Evolutionary conservation across 2,329 filamentous ascomycete species (phyloP).

Genomic region (Berkeleyomyces rouxiae): DNA sequence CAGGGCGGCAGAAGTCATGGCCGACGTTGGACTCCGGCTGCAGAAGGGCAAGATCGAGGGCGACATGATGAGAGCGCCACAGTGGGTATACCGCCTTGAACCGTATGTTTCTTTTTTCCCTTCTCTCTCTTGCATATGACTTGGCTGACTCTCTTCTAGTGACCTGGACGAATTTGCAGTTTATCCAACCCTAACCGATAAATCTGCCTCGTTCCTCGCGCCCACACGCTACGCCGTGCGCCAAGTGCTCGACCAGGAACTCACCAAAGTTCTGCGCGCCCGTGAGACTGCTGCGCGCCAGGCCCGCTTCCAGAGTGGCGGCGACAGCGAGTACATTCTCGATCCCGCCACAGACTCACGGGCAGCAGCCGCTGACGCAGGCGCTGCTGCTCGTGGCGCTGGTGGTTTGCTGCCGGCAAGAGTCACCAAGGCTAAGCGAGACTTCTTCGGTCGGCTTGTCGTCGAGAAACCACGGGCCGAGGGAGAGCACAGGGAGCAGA

Average conservation of each 20-base stretch:
- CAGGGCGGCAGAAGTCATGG: slow-evolving; percentile 65
- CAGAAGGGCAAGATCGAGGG: slow-evolving; percentile 66
- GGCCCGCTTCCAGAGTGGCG: slow-evolving; percentile 43
- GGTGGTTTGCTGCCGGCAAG: no score
- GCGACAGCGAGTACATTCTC: slow-evolving; percentile 26
- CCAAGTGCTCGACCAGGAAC: slow-evolving; percentile 84
- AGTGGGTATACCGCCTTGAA: slow-evolving; percentile 88
- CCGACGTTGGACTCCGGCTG: slow-evolving; percentile 65
- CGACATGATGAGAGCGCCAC: slow-evolving; percentile 43
- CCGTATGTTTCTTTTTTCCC: slow-evolving; percentile 42
- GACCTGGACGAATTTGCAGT: slow-evolving; percentile 61
- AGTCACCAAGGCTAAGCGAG: slow-evolving; percentile 39
- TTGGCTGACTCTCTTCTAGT: slow-evolving; percentile 21
- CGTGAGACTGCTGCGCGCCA: slow-evolving; percentile 51
- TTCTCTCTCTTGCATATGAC: not conserved
- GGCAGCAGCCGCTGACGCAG: slow-evolving; percentile 16
- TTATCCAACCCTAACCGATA: slow-evolving; percentile 51
- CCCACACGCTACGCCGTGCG: slow-evolving; percentile 84
- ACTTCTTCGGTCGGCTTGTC: slow-evolving; percentile 73
- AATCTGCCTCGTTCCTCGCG: slow-evolving; percentile 38
- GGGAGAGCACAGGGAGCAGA: slow-evolving; percentile 18
- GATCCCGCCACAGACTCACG: slow-evolving; percentile 16
- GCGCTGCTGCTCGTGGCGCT: not conserved
- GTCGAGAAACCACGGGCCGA: slow-evolving; percentile 22
- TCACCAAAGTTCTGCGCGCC: slow-evolving; percentile 52